A percentile compares a stretch with the other conserved stretches of the same genome.
These are phyloP conservation scores for Candida pini DNA, from an alignment of 805 yeast species.

Conservation along the genomic window DNA sequence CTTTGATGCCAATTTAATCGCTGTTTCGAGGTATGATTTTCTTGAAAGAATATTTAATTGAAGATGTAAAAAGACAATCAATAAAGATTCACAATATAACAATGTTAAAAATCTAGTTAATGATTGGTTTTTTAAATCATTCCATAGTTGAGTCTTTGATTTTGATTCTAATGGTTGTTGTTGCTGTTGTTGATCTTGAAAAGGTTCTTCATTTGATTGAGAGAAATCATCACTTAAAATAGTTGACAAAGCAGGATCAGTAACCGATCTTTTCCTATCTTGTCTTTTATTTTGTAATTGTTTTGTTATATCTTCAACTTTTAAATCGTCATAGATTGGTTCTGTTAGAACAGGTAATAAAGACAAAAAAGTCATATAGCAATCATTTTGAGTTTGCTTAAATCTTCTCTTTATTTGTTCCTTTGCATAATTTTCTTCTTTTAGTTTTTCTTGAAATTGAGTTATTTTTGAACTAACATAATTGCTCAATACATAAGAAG, in stretches of 20 bases:
- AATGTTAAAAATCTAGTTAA: constrained; percentile 68
- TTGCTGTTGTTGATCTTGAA: constrained; percentile 16
- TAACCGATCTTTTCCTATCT: constrained; percentile 18
- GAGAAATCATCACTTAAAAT: constrained; percentile 37
- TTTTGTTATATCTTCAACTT: constrained; percentile 68
- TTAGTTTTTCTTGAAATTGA: constrained; percentile 45
- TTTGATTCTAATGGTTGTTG: constrained; percentile 15
- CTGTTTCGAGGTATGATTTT: constrained; percentile 74
- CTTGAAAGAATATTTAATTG: constrained; percentile 88
- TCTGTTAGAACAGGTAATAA: constrained; percentile 69
- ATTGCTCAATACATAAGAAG: constrained; percentile 37
- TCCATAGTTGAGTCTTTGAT: constrained; percentile 73
- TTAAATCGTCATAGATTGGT: constrained; percentile 55
- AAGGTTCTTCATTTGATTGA: constrained; percentile 16
- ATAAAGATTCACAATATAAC: constrained; percentile 59
- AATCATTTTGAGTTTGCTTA: constrained; percentile 88
- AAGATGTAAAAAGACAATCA: constrained; percentile 73
- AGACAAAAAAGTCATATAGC: constrained; percentile 76
- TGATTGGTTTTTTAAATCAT: constrained; percentile 68
- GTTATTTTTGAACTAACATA: constrained; percentile 39
- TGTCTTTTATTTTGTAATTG: constrained; percentile 60
- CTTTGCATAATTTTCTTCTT: constrained; percentile 53
- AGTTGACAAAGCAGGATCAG: constrained; percentile 21
- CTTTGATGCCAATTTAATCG: constrained; percentile 60
- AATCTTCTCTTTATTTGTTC: constrained; percentile 77